These are phyloP conservation scores for Lactarius sanguifluus DNA, from an alignment of 768 basidiomycete species.

Conservation along the genomic window DNA sequence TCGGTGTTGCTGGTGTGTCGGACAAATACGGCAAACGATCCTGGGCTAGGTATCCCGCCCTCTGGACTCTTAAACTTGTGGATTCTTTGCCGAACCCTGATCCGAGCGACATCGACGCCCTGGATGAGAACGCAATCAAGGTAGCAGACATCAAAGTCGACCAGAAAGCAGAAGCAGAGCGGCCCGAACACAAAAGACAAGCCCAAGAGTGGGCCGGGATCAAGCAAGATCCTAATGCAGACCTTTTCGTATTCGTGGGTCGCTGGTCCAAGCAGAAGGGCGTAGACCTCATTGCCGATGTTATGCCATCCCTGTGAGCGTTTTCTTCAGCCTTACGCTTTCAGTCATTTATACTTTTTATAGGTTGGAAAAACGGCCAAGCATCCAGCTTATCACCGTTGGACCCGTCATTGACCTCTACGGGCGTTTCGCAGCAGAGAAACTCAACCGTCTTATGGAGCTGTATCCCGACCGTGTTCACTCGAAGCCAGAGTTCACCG, in stretches of 20 bases:
- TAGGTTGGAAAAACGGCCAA: slow-evolving; percentile 82
- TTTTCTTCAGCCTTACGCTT: slow-evolving; percentile 17
- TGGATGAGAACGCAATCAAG: slow-evolving; percentile 75
- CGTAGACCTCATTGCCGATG: slow-evolving; percentile 95
- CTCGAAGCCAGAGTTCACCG: slow-evolving; percentile 97
- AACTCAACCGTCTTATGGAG: slow-evolving; percentile 90
- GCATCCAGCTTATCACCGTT: slow-evolving; percentile 84
- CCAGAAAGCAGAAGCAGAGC: slow-evolving; percentile 78
- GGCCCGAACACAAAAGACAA: slow-evolving; percentile 87
- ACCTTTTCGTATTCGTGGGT: slow-evolving; percentile 94
- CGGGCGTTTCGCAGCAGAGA: slow-evolving; percentile 93
- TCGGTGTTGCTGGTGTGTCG: slow-evolving; percentile 95
- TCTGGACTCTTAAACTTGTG: slow-evolving; percentile 95
- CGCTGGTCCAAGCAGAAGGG: slow-evolving; percentile 99
- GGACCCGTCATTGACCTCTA: slow-evolving; percentile 96
- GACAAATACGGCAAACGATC: slow-evolving; percentile 97
- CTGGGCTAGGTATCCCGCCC: slow-evolving; percentile 94
- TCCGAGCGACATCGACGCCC: slow-evolving; percentile 90
- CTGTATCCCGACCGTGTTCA: slow-evolving; percentile 91
- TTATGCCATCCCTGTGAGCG: slow-evolving; percentile 84
- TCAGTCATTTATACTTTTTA: slow-evolving; percentile 19
- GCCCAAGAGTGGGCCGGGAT: slow-evolving; percentile 96
- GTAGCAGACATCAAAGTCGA: slow-evolving; percentile 78
- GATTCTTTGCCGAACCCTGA: slow-evolving; percentile 95
- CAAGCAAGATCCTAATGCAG: slow-evolving; percentile 85